Base-by-base conservation (phyloP, 345 rosid species). In the Brassica nigra region DNA sequence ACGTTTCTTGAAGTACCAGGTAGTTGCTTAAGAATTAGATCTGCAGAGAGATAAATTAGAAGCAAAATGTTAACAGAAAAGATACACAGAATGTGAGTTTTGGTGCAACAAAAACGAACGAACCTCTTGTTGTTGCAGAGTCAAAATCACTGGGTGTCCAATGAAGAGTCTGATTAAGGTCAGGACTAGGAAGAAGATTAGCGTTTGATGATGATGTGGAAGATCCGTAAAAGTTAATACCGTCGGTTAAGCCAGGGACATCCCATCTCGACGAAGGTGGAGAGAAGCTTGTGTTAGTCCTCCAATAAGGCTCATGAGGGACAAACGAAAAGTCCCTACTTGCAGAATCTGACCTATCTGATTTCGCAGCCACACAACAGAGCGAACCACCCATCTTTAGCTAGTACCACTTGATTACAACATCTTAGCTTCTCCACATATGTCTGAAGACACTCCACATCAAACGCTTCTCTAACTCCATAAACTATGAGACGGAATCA, bases 281-380 rank as follows among this genome's bases (percentile, higher is more conserved):
- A 23, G 97, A 92, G 80, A 89, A 92, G 74, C 97, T 90, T 65
- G 97, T 83, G 83, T 94, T 94, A 47, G 84, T 89, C 82, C 86
- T 86, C 97, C 97, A 92, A 73, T 73, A 87, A 58, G 94, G 97
- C 78, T 89, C 97, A 16, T 75, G 83, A 8, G 74, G 82, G 71
- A 85, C 86, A 54, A 80, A 78, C n/a, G 91, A 86, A 77, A 82
- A 72, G 52, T 87, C 90, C 68, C 87, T 49, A 52, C 87, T 73
- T 47, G 86, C 86, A 65, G 93, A 87, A 72, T 89, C 91, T 10
- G 84, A 83, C 84, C 86, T 88, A 87, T 89, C 93, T 88, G 97
- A 93, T 91, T 97, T 80, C 44, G 90, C 74, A 91, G 97, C 98
- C 86, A 91, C 95, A 76, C 98, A 92, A 89, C 97, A 94, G 70